Conservation (phyloP, 768 basidiomycete genomes). For the Boletus huronensis region DNA sequence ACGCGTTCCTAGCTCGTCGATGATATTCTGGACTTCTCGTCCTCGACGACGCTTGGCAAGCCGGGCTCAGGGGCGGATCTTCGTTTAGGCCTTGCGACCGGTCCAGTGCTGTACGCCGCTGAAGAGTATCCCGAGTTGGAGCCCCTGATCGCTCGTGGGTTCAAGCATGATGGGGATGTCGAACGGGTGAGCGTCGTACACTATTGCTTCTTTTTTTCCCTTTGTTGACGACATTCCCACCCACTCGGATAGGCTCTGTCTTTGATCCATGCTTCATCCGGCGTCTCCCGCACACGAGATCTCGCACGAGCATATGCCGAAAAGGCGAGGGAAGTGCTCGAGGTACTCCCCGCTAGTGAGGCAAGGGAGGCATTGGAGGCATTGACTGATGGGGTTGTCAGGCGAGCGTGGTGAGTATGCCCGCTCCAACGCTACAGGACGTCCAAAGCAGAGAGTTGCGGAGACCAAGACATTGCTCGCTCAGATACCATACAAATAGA, state of each 20-base stretch:
- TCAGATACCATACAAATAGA: conserved; percentile 3
- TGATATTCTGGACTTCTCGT: conserved; percentile 91
- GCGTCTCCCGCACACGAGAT: conserved; percentile 71
- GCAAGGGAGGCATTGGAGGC: conserved; percentile 72
- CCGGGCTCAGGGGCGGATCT: conserved; percentile 80
- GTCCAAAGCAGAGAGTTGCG: neutral
- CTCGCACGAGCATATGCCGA: conserved; percentile 75
- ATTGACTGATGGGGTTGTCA: conserved; percentile 65
- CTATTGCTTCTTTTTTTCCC: neutral
- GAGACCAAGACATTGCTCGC: neutral
- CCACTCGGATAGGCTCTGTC: conserved; percentile 52
- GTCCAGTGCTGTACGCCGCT: conserved; percentile 81
- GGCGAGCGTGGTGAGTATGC: conserved; percentile 46
- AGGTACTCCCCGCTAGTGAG: conserved; percentile 74
- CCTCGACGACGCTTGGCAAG: conserved; percentile 78
- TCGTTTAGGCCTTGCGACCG: conserved; percentile 79
- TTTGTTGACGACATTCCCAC: neutral
- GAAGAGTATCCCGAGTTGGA: conserved; percentile 78
- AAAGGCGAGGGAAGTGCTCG: conserved; percentile 69
- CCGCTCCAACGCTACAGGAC: neutral
- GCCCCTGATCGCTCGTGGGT: conserved; percentile 75
- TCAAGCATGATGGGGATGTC: conserved; percentile 73
- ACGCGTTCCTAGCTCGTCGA: conserved; percentile 72
- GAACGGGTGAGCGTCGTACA: conserved; percentile 52
- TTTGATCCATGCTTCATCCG: conserved; percentile 57